These are phyloP conservation scores for Aspergillus costaricaensis DNA, from an alignment of 2,329 filamentous ascomycete genomes.

Conservation along the genomic window DNA sequence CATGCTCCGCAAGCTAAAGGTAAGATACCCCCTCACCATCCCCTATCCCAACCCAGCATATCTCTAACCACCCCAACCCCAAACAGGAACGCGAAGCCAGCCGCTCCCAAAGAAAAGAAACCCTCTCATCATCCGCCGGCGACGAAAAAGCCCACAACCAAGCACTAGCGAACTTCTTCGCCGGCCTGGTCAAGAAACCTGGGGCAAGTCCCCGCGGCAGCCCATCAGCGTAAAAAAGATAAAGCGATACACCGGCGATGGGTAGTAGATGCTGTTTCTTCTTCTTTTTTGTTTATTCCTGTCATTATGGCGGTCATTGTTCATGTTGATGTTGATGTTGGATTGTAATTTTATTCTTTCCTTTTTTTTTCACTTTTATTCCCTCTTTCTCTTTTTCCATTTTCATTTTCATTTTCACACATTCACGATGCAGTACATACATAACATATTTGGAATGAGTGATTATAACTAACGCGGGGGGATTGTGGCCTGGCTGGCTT, in stretches of 20 bases:
- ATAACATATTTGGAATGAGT: background rate
- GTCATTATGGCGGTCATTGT: too few species aligned
- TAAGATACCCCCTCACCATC: constrained; percentile 40
- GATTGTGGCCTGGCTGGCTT: background rate
- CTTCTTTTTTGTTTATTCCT: too few species aligned
- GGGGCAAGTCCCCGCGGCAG: constrained; percentile 41
- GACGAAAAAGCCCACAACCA: constrained; percentile 60
- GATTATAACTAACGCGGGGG: background rate
- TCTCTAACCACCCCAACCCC: constrained; percentile 15
- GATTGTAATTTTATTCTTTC: constrained; percentile 2
- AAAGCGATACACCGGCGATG: too few species aligned
- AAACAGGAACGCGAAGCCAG: constrained; percentile 48
- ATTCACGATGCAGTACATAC: background rate
- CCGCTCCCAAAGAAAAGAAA: constrained; percentile 41
- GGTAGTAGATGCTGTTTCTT: too few species aligned
- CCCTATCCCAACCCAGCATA: constrained; percentile 3
- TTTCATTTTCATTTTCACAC: too few species aligned
- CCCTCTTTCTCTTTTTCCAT: too few species aligned
- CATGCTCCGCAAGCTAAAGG: constrained; percentile 84
- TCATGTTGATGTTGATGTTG: background rate
- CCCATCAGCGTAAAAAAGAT: constrained; percentile 31
- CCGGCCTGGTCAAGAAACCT: constrained; percentile 58
- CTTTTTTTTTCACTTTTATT: too few species aligned
- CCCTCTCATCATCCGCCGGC: constrained; percentile 34
- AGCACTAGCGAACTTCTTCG: constrained; percentile 62